Evolutionary conservation across 805 yeast species (phyloP), one percentile per base, ranked within the genome.

Genomic region (Candida manassasensis): DNA sequence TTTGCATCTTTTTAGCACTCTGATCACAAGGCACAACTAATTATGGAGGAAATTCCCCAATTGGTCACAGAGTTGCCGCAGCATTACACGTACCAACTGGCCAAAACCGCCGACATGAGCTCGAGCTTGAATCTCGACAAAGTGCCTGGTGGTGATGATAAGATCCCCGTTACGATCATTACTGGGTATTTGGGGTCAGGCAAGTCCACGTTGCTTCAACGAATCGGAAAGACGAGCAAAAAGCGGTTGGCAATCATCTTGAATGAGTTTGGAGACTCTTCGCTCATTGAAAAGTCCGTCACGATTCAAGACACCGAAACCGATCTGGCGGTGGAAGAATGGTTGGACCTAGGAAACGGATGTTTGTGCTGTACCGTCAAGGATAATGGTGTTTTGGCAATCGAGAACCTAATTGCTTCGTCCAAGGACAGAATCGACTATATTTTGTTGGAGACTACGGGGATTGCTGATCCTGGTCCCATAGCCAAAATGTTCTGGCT

Each of bases 401-500:
- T 93, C 36, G 98, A 93, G 56, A 76, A 85, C 38, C 72, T 93
- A 47, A 79, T 90, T 41, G 81, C 78, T 19, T 73, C 79, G 35
- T 73, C 81, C 21, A 81, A 80, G 5, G 81, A 77, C 21, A 72
- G 73, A 34, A 88, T 90, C 34, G 98, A 93, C 58, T 84, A 90
- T 52, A 88, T 93, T n/a, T 56, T 93, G 16, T 63, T 93, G 35
- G 98, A 93, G 53, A 93, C 98, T 0, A 87, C 96, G 0, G 98
- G 98, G 0, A 72, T 93, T 11, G 98, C 98, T 0, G 97, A 93
- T 53, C 98, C 98, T 0, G 97, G 89, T 0, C 97, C 97, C 0
- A 87, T 93, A 18, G 96, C 97, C 4, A 77, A 80, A 44, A 90
- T 90, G 96, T 93, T 93, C 59, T 93, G 98, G 98, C 70, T 89